Conservation (phyloP, 306 rosid species). For the Erythrophleum fordii region DNA sequence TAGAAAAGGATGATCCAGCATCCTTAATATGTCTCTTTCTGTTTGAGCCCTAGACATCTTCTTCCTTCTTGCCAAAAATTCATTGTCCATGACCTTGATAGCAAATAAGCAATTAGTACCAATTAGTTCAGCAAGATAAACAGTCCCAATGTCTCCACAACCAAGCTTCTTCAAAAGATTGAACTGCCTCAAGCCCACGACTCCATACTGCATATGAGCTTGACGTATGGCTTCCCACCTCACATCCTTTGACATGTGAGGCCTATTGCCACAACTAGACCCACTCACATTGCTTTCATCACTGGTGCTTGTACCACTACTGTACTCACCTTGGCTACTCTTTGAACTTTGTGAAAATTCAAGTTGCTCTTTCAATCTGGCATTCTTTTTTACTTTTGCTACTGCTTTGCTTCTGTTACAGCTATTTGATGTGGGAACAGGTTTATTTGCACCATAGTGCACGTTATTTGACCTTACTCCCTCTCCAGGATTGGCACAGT, state of each 20-base stretch:
- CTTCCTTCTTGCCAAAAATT: constrained; percentile 87
- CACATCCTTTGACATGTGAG: constrained; percentile 98
- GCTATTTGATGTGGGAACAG: constrained; percentile 47
- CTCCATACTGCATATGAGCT: constrained; percentile 70
- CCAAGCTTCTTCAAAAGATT: constrained; percentile 97
- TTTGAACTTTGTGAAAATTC: constrained; percentile 96
- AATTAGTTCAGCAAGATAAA: constrained; percentile 88
- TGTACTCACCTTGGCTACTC: constrained; percentile 91
- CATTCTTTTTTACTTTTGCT: constrained; percentile 54
- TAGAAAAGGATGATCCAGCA: constrained; percentile 97
- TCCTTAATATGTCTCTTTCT: constrained; percentile 90
- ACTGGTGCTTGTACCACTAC: constrained; percentile 95
- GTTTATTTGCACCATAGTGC: constrained; percentile 47
- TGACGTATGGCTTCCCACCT: constrained; percentile 90
- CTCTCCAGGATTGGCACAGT: constrained; percentile 43
- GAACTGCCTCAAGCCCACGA: constrained; percentile 77
- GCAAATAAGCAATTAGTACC: constrained; percentile 88
- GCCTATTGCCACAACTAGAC: constrained; percentile 87
- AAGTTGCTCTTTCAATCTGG: constrained; percentile 67
- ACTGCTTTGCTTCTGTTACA: constrained; percentile 48
- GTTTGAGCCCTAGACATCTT: constrained; percentile 98
- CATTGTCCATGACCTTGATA: constrained; percentile 98
- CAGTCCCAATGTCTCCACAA: constrained; percentile 98
- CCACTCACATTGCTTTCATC: constrained; percentile 87
- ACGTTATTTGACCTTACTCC: constrained; percentile 48